Conservation (phyloP, 176 grass and related monocot species). For the Bromus sterilis region DNA sequence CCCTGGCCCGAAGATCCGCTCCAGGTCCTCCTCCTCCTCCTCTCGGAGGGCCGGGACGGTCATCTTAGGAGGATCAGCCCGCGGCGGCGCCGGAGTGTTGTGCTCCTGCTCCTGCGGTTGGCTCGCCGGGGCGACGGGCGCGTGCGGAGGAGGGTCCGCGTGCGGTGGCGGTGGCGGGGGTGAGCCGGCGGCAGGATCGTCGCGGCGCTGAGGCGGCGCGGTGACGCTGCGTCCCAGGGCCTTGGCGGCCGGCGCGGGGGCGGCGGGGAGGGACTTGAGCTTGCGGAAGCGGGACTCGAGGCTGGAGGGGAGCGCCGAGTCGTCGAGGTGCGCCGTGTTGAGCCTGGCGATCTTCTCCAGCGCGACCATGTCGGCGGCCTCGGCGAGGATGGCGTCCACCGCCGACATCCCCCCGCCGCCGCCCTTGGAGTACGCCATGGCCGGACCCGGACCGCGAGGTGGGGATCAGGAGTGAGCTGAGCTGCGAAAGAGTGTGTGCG, state of each 20-base stretch:
- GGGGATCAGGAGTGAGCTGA: background rate
- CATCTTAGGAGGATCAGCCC: background rate
- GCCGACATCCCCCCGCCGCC: slow-evolving; percentile 14
- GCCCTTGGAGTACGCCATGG: slow-evolving; percentile 33
- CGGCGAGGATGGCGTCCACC: slow-evolving; percentile 67
- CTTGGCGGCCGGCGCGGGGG: background rate
- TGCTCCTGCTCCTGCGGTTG: background rate
- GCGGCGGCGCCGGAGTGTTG: background rate
- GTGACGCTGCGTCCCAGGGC: slow-evolving; percentile 14
- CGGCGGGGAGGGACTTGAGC: slow-evolving; percentile 69
- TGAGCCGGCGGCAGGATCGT: background rate
- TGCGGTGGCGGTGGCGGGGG: background rate
- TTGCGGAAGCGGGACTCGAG: slow-evolving; percentile 82
- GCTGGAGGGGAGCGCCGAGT: slow-evolving; percentile 38
- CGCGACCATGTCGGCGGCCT: slow-evolving; percentile 55
- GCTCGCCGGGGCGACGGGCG: background rate
- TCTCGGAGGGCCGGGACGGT: background rate
- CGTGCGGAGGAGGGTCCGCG: background rate
- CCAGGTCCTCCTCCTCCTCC: slow-evolving; percentile 13
- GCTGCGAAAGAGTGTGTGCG: background rate
- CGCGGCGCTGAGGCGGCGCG: slow-evolving; percentile 7
- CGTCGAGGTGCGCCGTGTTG: slow-evolving; percentile 72
- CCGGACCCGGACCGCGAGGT: background rate
- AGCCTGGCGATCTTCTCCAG: slow-evolving; percentile 68
- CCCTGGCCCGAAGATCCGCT: slow-evolving; percentile 28